These are phyloP conservation scores for Candida sp. DNA, from an alignment of 1,139 yeast species.

Conservation along the genomic window DNA sequence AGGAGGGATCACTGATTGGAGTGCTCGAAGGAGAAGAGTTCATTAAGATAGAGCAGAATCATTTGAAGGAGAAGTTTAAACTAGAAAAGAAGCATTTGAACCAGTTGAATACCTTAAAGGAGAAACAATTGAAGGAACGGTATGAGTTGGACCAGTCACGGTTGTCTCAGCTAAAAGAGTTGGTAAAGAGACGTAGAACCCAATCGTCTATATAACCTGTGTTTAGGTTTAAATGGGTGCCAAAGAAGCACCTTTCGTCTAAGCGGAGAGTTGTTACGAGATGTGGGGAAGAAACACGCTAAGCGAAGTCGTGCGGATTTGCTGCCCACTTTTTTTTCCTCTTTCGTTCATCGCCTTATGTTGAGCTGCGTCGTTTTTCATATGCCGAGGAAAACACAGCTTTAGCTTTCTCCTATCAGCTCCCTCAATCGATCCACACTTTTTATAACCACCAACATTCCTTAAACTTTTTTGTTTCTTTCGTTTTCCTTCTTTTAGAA, in stretches of 20 bases:
- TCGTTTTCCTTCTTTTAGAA: background rate
- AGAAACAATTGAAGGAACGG: background rate
- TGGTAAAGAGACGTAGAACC: background rate
- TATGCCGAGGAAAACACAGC: background rate
- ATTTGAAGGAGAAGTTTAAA: background rate
- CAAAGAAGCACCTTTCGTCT: too few relatives aligned
- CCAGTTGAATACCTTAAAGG: background rate
- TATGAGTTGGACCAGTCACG: background rate
- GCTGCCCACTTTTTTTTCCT: background rate
- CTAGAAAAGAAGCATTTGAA: background rate
- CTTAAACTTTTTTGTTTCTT: conserved; percentile 50
- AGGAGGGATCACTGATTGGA: background rate
- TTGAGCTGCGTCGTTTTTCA: background rate
- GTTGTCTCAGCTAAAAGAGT: background rate
- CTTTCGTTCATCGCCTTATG: background rate
- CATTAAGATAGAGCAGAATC: background rate
- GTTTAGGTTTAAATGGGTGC: too few relatives aligned
- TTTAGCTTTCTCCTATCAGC: background rate
- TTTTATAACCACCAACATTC: too few relatives aligned
- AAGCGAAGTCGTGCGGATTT: background rate
- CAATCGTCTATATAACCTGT: too few relatives aligned
- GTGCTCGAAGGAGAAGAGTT: background rate
- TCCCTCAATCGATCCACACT: too few relatives aligned
- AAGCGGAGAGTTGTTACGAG: too few relatives aligned
- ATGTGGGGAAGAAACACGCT: too few relatives aligned